phyloP scores from a whole-genome alignment of 129 eudicot species.

The Helichrysum umbraculigerum region DNA sequence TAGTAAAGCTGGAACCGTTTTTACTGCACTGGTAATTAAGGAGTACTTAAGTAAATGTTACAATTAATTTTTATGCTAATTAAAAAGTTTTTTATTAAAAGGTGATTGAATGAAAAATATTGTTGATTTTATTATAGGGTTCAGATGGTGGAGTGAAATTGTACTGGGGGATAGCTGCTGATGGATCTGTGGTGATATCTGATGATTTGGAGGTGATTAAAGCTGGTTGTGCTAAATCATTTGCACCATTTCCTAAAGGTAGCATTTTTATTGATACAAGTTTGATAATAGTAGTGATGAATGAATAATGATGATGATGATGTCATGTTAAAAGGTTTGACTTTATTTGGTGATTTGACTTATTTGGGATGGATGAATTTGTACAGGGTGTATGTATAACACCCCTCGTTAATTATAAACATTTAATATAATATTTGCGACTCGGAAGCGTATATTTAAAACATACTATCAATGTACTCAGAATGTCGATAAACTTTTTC shows the following conservation, averaged over 20 bases:
- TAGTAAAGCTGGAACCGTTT: slow-evolving; percentile 76
- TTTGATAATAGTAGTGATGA: background rate
- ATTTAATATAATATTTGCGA: no score
- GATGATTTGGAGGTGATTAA: slow-evolving; percentile 76
- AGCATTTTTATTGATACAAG: background rate
- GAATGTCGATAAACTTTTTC: no score
- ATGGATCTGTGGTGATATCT: slow-evolving; percentile 90
- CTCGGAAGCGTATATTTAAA: no score
- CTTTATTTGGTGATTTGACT: slow-evolving; percentile 49
- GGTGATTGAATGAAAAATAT: no score
- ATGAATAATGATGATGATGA: no score
- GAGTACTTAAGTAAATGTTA: background rate
- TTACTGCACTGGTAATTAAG: slow-evolving; percentile 73
- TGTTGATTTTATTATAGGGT: slow-evolving; percentile 45
- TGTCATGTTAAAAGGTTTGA: background rate
- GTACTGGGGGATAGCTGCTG: slow-evolving; percentile 89
- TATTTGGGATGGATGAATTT: no score
- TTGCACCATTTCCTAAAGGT: slow-evolving; percentile 94
- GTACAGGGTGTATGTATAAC: no score
- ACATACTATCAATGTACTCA: no score
- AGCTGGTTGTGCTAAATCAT: slow-evolving; percentile 91
- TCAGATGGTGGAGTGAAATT: slow-evolving; percentile 88
- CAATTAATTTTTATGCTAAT: no score
- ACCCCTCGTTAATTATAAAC: no score
- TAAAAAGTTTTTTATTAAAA: no score